Evolutionary conservation across 2,329 filamentous ascomycete genomes (phyloP).

Genomic region (Penicillium italicum): DNA sequence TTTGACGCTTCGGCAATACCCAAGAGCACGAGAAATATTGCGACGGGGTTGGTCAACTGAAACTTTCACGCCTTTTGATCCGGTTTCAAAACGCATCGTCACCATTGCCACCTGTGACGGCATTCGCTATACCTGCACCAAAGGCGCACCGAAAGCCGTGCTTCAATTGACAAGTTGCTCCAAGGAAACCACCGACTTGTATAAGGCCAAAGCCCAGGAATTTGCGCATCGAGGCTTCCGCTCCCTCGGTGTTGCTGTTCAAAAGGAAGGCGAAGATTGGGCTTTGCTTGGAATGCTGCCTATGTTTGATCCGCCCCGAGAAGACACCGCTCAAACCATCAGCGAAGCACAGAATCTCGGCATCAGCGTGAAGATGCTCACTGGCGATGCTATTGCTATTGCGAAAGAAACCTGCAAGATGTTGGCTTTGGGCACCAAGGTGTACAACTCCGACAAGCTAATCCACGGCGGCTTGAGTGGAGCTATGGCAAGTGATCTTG

Average conservation of each 20-base stretch:
- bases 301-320: conserved; percentile 76
- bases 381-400: conserved; percentile 74
- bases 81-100: conserved; percentile 76
- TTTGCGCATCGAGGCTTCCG: conserved; percentile 76
- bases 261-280: conserved; percentile 72
- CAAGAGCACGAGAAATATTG: conserved; percentile 70
- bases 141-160: conserved; percentile 73
- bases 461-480: conserved; percentile 72
- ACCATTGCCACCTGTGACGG: conserved; percentile 65
- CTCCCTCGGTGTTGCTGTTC: conserved; percentile 71
- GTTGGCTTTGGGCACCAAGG: conserved; percentile 72
- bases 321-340: conserved; percentile 75
- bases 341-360: conserved; percentile 71
- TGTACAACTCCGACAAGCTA: conserved; percentile 75
- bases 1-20: conserved; percentile 69
- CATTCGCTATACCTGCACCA: conserved; percentile 68
- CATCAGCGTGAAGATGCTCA: conserved; percentile 77
- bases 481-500: conserved; percentile 69
- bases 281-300: conserved; percentile 71
- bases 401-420: conserved; percentile 81
- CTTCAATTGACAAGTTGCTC: conserved; percentile 65
- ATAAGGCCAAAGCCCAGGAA: conserved; percentile 68
- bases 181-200: conserved; percentile 61
- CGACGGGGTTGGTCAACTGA: conserved; percentile 70
- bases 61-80: conserved; percentile 68